Conservation (phyloP, 1,284 basidiomycete species). For the Athelia psychrophila region DNA sequence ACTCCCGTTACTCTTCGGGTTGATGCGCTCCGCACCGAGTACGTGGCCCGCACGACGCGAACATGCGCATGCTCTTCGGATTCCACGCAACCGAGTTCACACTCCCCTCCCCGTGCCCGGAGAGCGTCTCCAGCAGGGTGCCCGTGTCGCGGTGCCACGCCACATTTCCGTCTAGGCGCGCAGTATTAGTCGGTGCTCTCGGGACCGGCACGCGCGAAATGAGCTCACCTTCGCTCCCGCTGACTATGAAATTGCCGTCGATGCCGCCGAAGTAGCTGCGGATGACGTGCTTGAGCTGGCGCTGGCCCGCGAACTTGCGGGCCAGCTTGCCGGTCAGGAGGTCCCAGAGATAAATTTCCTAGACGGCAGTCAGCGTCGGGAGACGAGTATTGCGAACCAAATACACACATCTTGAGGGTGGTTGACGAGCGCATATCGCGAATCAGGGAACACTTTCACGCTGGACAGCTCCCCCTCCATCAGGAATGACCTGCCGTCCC, state of each 20-base stretch:
- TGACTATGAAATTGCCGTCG: conserved; percentile 86
- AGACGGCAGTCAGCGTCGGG: conserved; percentile 7
- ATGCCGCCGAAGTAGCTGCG: conserved; percentile 94
- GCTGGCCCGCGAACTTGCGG: conserved; percentile 81
- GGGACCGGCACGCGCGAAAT: neutral
- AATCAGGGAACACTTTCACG: conserved; percentile 86
- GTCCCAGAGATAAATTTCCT: conserved; percentile 92
- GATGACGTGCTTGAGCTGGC: conserved; percentile 81
- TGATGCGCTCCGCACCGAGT: no score
- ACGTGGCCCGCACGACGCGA: conserved; percentile 68
- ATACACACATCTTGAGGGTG: conserved; percentile 79
- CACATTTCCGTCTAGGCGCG: conserved; percentile 74
- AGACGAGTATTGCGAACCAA: neutral
- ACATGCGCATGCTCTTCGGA: conserved; percentile 81
- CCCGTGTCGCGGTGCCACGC: conserved; percentile 93
- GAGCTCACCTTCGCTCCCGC: conserved; percentile 88
- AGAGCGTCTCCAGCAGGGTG: conserved; percentile 76
- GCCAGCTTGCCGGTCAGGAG: conserved; percentile 67
- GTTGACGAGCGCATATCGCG: conserved; percentile 84
- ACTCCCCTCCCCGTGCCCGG: conserved; percentile 82
- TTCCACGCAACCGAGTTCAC: conserved; percentile 99
- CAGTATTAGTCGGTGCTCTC: neutral
- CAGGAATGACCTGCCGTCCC: conserved; percentile 51
- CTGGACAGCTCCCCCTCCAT: conserved; percentile 83
- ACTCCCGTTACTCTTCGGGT: conserved; percentile 16